Percentiles rank a stretch among this genome's conserved stretches.
phyloP scores from a whole-genome alignment of 2,329 filamentous ascomycete genomes.

The Cladophialophora psammophila region DNA sequence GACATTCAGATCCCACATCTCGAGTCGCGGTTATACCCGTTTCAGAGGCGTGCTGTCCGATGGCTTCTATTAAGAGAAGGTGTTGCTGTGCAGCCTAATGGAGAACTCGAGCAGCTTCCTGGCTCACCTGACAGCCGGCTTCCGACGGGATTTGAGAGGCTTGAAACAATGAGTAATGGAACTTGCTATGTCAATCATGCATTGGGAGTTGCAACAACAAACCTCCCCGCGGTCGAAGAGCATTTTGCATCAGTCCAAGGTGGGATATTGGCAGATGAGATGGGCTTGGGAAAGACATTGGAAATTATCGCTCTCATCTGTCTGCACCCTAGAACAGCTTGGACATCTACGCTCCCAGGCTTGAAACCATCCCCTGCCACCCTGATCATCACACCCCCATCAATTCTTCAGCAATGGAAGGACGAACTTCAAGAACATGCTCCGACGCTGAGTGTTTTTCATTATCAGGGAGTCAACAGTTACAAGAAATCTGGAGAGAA shows the following conservation, averaged over 20 bases:
- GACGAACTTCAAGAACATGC: constrained; percentile 66
- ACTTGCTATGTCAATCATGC: constrained; percentile 52
- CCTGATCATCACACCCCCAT: constrained; percentile 67
- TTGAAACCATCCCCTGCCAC: constrained; percentile 60
- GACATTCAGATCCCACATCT: constrained; percentile 47
- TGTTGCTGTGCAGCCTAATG: constrained; percentile 45
- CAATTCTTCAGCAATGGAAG: constrained; percentile 70
- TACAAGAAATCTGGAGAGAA: constrained; percentile 46
- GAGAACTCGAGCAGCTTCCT: constrained; percentile 41
- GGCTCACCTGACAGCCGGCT: constrained; percentile 34
- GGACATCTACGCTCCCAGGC: constrained; percentile 34
- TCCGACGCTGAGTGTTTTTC: constrained; percentile 61
- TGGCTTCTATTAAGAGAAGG: constrained; percentile 58
- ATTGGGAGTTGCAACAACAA: constrained; percentile 49
- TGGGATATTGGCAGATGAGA: constrained; percentile 59
- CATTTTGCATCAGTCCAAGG: constrained; percentile 47
- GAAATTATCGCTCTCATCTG: constrained; percentile 57
- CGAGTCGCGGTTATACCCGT: constrained; percentile 55
- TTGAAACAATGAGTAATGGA: constrained; percentile 49
- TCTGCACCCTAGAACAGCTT: constrained; percentile 46
- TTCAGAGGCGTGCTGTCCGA: constrained; percentile 55
- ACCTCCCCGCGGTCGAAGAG: constrained; percentile 45
- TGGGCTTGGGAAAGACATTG: constrained; percentile 60
- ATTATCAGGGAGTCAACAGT: constrained; percentile 63
- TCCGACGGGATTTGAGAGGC: constrained; percentile 50